A percentile compares a stretch with the other conserved stretches of the same genome.
Conservation (phyloP, 495 filamentous ascomycete genomes). For the Terfezia boudieri region DNA sequence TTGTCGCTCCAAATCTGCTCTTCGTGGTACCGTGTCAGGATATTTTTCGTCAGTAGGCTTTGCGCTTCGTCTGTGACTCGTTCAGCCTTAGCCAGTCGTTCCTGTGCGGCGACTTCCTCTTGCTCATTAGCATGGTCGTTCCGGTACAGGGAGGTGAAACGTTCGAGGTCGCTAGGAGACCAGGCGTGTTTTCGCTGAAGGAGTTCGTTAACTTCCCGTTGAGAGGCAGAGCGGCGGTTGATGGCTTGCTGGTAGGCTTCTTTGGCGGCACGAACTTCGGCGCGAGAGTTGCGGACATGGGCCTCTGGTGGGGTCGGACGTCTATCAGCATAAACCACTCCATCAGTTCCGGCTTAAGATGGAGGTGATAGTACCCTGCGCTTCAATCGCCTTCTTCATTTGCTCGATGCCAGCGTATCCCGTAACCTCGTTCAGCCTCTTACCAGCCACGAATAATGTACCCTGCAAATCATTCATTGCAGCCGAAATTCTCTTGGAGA, state of each 20-base stretch:
- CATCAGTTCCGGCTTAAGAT: too few relatives aligned
- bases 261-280: slow-evolving; percentile 45
- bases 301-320: slow-evolving; percentile 28
- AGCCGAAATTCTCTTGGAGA: slow-evolving; percentile 48
- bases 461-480: slow-evolving; percentile 80
- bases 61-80: slow-evolving; percentile 52
- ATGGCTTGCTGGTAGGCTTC: slow-evolving; percentile 56
- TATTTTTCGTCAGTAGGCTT: slow-evolving; percentile 48
- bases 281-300: slow-evolving; percentile 37
- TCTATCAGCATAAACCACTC: too few relatives aligned
- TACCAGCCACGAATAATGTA: slow-evolving; percentile 60
- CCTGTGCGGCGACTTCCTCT: slow-evolving; percentile 50
- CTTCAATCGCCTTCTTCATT: slow-evolving; percentile 51
- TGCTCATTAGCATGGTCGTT: slow-evolving; percentile 86
- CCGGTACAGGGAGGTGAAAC: slow-evolving; percentile 81
- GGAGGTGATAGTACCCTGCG: slow-evolving; percentile 29
- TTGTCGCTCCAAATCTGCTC: slow-evolving; percentile 99
- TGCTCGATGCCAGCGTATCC: slow-evolving; percentile 86
- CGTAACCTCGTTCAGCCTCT: slow-evolving; percentile 77
- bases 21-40: slow-evolving; percentile 84
- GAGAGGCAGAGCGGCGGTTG: slow-evolving; percentile 54
- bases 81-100: slow-evolving; percentile 50
- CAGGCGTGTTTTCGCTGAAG: slow-evolving; percentile 86
- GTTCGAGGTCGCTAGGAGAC: slow-evolving; percentile 68
- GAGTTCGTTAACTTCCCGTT: slow-evolving; percentile 86